phyloP scores from a whole-genome alignment of 148 eudicot genomes.

The Arctostaphylos glauca region DNA sequence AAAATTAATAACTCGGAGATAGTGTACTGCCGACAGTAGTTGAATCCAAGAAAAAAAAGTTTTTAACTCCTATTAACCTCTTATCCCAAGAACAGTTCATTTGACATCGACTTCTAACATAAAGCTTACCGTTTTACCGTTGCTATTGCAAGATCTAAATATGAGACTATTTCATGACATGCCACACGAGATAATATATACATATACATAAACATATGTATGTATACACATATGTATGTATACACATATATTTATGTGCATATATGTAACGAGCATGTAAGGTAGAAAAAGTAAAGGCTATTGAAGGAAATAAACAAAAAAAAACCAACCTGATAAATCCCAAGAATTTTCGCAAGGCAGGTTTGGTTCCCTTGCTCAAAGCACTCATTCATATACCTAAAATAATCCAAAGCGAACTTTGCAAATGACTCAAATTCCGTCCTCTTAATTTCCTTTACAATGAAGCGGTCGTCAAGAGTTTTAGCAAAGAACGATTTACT shows the following conservation, averaged over 20 bases:
- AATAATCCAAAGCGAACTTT: slow-evolving; percentile 68
- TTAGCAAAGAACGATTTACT: slow-evolving; percentile 88
- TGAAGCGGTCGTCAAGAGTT: slow-evolving; percentile 84
- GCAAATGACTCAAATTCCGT: slow-evolving; percentile 76
- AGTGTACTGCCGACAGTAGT: background rate
- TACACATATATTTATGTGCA: no score
- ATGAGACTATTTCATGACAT: no score
- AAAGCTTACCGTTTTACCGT: background rate
- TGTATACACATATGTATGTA: no score
- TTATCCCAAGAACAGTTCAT: background rate
- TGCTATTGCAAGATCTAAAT: no score
- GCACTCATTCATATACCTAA: slow-evolving; percentile 67
- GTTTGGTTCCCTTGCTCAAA: slow-evolving; percentile 72
- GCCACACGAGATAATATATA: no score
- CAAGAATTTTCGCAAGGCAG: slow-evolving; percentile 93
- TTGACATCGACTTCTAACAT: background rate
- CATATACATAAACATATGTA: no score
- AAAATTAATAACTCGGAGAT: no score
- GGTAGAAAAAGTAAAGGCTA: background rate
- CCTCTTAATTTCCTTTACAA: slow-evolving; percentile 87
- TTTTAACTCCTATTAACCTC: background rate
- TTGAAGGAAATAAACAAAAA: background rate
- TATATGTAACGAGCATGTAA: background rate
- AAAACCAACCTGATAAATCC: slow-evolving; percentile 80
- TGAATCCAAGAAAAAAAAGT: background rate